Base-by-base conservation (phyloP, 495 filamentous ascomycete species). In the Niebla homalea region DNA sequence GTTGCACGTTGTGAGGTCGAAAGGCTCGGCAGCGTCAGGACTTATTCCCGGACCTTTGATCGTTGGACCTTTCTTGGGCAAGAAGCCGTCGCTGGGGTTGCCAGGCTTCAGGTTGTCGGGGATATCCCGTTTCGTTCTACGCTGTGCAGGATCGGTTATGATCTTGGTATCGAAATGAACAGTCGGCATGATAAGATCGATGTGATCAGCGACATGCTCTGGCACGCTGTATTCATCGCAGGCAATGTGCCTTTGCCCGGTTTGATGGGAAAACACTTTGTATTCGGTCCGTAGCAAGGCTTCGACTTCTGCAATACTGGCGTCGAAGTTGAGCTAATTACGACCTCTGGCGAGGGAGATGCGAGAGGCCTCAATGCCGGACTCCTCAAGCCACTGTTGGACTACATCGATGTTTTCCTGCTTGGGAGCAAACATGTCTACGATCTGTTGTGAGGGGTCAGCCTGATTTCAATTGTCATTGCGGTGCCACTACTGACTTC, bases 241-340 rank as follows among this genome's bases (percentile, higher is more conserved):
- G 6, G 61, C 58, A 38, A 58, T 50, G 43, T 61, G 53, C 16
- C 22, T 44, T 25, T 42, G 23, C 21, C 53, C 55, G 43, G 22
- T 15, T 15, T 21, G 46, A 48, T 74, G 66, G 37, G 69, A 57
- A 50, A 70, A 76, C 44, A 69, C 32, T 48, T 70, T 60, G 52
- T 75, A 76, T 53, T 73, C 58, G 7, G 73, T 73, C 35, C 68
- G 56, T 42, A 76, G 61, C 2, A 76, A 64, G 5, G 54, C 57
- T 51, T 76, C 72, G 1, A 64, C 59, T 47, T 73, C 68, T 5
- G 53, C 46, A 16, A 64, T 62, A 5, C 63, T 67, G n/a, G 63
- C 64, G 20, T 71, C 54, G 47, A 72, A 68, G 12, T 66, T 56
- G 19, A 72, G 36, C 65, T 64, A 68, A 46, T 62, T 64, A 20